Percentiles rank a stretch among this genome's conserved stretches.
Evolutionary conservation across 371 early-diverging fungal species (phyloP).

Genomic region (Nematocida displodere): DNA sequence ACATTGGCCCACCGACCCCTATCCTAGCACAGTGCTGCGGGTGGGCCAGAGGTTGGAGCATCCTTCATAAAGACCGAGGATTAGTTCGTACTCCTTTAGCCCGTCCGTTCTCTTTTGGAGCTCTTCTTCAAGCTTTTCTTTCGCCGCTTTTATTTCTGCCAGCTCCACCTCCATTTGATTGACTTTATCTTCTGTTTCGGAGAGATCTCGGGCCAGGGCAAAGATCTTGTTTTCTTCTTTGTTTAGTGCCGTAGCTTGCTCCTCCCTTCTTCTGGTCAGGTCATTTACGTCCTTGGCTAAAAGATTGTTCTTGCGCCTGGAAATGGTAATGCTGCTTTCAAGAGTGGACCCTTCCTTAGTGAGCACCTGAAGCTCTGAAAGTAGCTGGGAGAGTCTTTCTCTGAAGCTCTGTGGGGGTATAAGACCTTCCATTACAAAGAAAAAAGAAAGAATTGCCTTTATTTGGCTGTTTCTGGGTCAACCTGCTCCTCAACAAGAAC

Average conservation of each 20-base stretch:
- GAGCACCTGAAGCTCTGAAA: background rate
- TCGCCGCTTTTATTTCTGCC: background rate
- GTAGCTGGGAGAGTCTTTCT: conserved; percentile 1
- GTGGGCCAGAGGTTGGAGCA: too few relatives aligned
- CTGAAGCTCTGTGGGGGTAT: conserved; percentile 4
- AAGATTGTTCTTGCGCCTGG: conserved; percentile 22
- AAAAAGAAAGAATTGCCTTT: background rate
- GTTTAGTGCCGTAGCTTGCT: conserved; percentile 14
- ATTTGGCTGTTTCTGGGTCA: background rate
- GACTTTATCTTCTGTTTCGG: conserved; percentile 23
- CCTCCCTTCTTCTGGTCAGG: conserved; percentile 47
- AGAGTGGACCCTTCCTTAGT: conserved; percentile 9
- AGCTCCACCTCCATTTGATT: conserved; percentile 42
- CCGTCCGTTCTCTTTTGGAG: conserved; percentile 2
- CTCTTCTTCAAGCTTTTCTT: background rate
- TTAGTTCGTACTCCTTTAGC: conserved; percentile 25
- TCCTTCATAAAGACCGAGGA: conserved; percentile 44
- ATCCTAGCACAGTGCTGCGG: too few relatives aligned
- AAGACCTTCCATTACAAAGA: background rate
- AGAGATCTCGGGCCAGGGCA: conserved; percentile 18
- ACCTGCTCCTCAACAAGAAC: background rate
- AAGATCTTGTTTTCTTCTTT: conserved; percentile 48
- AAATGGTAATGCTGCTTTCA: conserved; percentile 8
- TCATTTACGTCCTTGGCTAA: conserved; percentile 29
- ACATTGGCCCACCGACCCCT: too few relatives aligned